Evolutionary conservation across 768 basidiomycete genomes (phyloP).

Genomic region (Tulasnella sp.): DNA sequence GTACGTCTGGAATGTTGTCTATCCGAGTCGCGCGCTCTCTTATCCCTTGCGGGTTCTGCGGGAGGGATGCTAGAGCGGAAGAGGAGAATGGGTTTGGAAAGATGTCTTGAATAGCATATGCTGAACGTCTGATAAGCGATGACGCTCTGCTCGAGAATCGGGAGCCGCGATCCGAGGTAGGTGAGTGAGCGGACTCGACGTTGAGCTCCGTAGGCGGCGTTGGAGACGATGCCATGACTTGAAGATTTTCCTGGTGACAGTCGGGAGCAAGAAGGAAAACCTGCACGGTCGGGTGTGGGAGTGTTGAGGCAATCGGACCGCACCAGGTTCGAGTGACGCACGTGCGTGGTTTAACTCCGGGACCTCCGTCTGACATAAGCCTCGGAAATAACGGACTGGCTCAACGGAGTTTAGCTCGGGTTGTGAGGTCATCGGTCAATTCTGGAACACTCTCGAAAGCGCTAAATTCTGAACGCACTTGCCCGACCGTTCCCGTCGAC

Average conservation of each 20-base stretch:
- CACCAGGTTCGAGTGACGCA: background rate
- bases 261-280: background rate
- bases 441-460: background rate
- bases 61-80: conserved; percentile 42
- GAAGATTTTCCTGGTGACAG: background rate
- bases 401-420: background rate
- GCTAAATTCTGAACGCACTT: background rate
- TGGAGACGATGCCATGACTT: background rate
- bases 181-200: background rate
- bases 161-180: background rate
- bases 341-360: background rate
- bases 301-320: background rate
- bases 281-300: background rate
- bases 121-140: conserved; percentile 41
- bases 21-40: conserved; percentile 49
- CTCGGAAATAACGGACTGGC: background rate
- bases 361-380: background rate
- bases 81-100: conserved; percentile 55
- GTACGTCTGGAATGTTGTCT: conserved; percentile 59
- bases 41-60: conserved; percentile 28
- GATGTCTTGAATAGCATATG: conserved; percentile 47
- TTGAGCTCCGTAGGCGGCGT: background rate
- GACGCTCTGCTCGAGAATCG: conserved; percentile 4
- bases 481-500: background rate
- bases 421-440: background rate